Percentiles rank a stretch among this genome's conserved stretches.
Evolutionary conservation across 2,329 filamentous ascomycete genomes (phyloP).

Genomic region (Nemania sp.): DNA sequence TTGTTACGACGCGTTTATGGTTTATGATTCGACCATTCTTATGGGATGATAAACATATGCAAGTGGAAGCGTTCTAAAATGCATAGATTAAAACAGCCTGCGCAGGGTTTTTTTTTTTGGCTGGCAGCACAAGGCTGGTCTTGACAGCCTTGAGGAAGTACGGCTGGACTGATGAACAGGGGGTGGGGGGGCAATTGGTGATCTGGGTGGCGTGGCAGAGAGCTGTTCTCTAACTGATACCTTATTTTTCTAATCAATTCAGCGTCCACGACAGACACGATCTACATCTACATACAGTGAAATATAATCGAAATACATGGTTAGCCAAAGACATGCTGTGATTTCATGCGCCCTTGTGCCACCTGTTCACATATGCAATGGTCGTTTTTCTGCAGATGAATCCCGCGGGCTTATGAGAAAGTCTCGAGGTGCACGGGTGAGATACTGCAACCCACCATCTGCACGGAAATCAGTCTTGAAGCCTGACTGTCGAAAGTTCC

Average conservation of each 20-base stretch:
- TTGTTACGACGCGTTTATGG: conserved; percentile 34
- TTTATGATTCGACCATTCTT: conserved; percentile 37
- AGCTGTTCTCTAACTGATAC: conserved; percentile 23
- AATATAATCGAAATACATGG: conserved; percentile 20
- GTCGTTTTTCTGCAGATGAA: conserved; percentile 15
- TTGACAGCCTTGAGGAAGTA: conserved; percentile 9
- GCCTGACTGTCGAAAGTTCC: neutral
- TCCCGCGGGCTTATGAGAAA: conserved; percentile 6
- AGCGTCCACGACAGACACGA: conserved; percentile 20
- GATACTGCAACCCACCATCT: conserved; percentile 25
- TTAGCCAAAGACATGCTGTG: neutral
- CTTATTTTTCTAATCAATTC: conserved; percentile 17
- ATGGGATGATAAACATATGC: conserved; percentile 33
- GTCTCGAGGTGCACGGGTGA: conserved; percentile 21
- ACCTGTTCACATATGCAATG: conserved; percentile 24
- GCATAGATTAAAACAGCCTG: conserved; percentile 35
- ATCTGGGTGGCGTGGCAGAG: conserved; percentile 11
- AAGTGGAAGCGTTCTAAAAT: conserved; percentile 35
- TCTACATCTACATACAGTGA: conserved; percentile 9
- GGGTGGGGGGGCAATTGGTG: conserved; percentile 2
- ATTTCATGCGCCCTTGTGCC: conserved; percentile 14
- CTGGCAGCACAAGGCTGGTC: conserved; percentile 5
- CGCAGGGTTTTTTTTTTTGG: conserved; percentile 18
- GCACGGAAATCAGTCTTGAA: neutral
- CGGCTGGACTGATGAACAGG: conserved; percentile 8